A percentile compares a stretch with the other conserved stretches of the same genome.
Evolutionary conservation across 352 stramenopile genomes (phyloP).

Genomic region (Pythium myriotylum): DNA sequence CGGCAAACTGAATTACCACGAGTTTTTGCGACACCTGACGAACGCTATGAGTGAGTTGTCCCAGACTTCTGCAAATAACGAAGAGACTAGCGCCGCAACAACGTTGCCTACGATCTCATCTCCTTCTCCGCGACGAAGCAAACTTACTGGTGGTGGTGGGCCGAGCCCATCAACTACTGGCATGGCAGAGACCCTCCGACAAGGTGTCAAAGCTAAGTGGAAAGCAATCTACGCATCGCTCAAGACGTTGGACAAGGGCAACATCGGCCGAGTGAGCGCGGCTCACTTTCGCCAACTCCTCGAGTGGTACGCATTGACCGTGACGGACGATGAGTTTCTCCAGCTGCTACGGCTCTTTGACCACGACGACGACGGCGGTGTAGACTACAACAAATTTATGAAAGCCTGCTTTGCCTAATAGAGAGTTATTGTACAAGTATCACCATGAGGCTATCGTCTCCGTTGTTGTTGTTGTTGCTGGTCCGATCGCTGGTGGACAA

Average conservation of each 20-base stretch:
- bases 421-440: conserved; percentile 1
- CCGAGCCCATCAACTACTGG: background rate
- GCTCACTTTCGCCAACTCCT: conserved; percentile 75
- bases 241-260: conserved; percentile 63
- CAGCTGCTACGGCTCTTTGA: conserved; percentile 68
- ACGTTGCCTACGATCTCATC: conserved; percentile 14
- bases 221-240: conserved; percentile 73
- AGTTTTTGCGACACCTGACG: conserved; percentile 63
- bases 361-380: conserved; percentile 49
- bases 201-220: conserved; percentile 67
- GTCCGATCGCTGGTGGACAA: too few relatives aligned
- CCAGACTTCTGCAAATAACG: background rate
- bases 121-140: conserved; percentile 1
- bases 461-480: background rate
- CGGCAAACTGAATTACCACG: conserved; percentile 64
- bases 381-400: conserved; percentile 84
- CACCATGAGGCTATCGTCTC: background rate
- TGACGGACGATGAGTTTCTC: conserved; percentile 58
- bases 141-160: background rate
- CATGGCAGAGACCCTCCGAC: conserved; percentile 43
- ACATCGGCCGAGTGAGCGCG: conserved; percentile 49
- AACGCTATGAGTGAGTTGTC: conserved; percentile 48
- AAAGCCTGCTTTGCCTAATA: conserved; percentile 47
- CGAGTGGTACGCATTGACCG: conserved; percentile 62
- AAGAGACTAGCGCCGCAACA: background rate